Evolutionary conservation across 2,329 filamentous ascomycete genomes (phyloP).

Genomic region (Lasiodiplodia gonubiensis): DNA sequence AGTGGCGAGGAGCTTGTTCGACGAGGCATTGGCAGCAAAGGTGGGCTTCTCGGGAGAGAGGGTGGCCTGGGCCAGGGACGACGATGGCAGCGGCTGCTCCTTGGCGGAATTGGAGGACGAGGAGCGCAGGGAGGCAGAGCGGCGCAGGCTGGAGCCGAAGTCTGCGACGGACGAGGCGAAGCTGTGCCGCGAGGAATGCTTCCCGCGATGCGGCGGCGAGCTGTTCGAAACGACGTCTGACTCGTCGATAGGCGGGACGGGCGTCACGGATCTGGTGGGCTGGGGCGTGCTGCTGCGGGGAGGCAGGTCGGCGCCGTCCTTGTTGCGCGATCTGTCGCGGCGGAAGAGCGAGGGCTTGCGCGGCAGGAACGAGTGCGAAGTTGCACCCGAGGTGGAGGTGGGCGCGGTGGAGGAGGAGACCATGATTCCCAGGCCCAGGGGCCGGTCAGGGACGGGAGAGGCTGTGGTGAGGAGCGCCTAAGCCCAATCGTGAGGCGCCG

Average conservation of each 20-base stretch:
- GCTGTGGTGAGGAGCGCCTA: not conserved
- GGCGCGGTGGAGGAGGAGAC: slow-evolving; percentile 24
- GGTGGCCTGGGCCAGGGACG: slow-evolving; percentile 41
- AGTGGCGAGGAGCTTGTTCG: slow-evolving; percentile 46
- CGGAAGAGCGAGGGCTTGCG: slow-evolving; percentile 28
- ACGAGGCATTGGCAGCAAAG: slow-evolving; percentile 34
- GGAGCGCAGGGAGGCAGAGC: slow-evolving; percentile 50
- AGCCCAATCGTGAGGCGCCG: slow-evolving; percentile 19
- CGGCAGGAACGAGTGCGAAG: slow-evolving; percentile 24
- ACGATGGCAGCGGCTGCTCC: slow-evolving; percentile 34
- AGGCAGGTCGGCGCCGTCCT: slow-evolving; percentile 17
- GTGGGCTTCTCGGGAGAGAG: slow-evolving; percentile 44
- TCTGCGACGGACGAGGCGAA: slow-evolving; percentile 47
- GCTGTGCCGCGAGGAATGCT: slow-evolving; percentile 32
- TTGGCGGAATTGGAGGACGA: slow-evolving; percentile 39
- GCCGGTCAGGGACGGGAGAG: slow-evolving; percentile 20
- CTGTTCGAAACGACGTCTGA: slow-evolving; percentile 22
- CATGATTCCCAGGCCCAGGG: slow-evolving; percentile 24
- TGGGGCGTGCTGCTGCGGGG: slow-evolving; percentile 26
- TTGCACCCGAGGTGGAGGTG: slow-evolving; percentile 9
- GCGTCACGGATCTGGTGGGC: slow-evolving; percentile 23
- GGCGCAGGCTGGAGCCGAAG: slow-evolving; percentile 46
- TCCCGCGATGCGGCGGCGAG: slow-evolving; percentile 37
- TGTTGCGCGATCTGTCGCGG: slow-evolving; percentile 23
- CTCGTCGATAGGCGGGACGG: slow-evolving; percentile 29